These are phyloP conservation scores for Aureobasidium sp. DNA, from an alignment of 2,329 filamentous ascomycete species.

Conservation along the genomic window DNA sequence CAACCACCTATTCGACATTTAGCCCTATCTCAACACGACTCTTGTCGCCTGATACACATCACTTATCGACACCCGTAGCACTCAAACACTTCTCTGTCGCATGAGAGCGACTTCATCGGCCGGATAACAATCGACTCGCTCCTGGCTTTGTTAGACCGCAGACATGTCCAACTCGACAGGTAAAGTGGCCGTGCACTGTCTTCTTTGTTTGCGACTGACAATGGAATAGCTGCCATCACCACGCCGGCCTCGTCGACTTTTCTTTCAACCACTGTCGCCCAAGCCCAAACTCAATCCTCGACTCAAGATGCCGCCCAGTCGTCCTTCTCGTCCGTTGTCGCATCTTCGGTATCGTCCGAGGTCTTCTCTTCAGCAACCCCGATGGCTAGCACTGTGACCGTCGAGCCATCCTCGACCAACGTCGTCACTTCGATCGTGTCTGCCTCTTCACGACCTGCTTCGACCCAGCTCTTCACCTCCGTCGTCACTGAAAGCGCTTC, in stretches of 20 bases:
- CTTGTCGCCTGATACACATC: neutral
- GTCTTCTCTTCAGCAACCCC: constrained; percentile 11
- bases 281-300: constrained; percentile 6
- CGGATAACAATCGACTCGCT: neutral
- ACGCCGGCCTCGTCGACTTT: constrained; percentile 8
- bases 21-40: neutral
- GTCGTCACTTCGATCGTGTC: constrained; percentile 20
- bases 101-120: neutral
- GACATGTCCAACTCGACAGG: constrained; percentile 21
- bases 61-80: neutral
- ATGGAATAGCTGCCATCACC: neutral
- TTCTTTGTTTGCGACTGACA: constrained; percentile 7
- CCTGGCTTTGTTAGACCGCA: constrained; percentile 9
- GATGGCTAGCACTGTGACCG: constrained; percentile 16
- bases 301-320: constrained; percentile 12
- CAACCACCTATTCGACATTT: neutral
- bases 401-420: constrained; percentile 17
- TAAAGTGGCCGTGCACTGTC: constrained; percentile 5
- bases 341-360: constrained; percentile 20
- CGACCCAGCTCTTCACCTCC: constrained; percentile 22
- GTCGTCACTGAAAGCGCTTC: constrained; percentile 20
- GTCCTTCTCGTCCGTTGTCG: constrained; percentile 18
- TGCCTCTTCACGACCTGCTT: constrained; percentile 19
- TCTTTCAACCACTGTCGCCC: neutral
- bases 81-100: neutral